A percentile compares a stretch with the other conserved stretches of the same genome.
Evolutionary conservation across 768 basidiomycete genomes (phyloP).

Genomic region (Fibroporia radiculosa): DNA sequence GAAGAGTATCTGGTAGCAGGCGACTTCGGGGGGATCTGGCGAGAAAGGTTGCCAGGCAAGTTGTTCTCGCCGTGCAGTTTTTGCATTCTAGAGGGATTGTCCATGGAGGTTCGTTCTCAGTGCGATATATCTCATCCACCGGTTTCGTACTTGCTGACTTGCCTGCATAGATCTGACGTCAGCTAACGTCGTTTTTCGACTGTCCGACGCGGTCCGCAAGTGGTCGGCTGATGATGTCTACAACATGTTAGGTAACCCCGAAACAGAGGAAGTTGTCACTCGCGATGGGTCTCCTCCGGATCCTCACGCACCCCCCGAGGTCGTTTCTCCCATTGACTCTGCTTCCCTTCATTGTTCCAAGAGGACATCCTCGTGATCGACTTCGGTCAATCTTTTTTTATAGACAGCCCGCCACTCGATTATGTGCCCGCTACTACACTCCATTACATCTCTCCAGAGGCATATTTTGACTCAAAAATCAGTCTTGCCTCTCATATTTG

Average conservation of each 20-base stretch:
- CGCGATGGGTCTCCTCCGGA: conserved; percentile 16
- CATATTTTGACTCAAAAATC: conserved; percentile 24
- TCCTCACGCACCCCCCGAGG: conserved; percentile 23
- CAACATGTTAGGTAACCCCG: conserved; percentile 24
- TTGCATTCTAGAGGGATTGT: conserved; percentile 28
- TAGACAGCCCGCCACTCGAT: conserved; percentile 17
- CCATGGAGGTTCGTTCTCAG: conserved; percentile 27
- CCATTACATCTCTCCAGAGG: conserved; percentile 30
- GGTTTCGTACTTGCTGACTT: neutral
- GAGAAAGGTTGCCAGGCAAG: conserved; percentile 28
- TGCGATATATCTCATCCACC: neutral
- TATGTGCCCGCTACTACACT: conserved; percentile 26
- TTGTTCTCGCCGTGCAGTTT: conserved; percentile 16
- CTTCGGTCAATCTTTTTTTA: conserved; percentile 30
- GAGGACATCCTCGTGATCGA: conserved; percentile 28
- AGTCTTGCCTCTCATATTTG: conserved; percentile 30
- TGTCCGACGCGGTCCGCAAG: conserved; percentile 16
- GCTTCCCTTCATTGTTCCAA: conserved; percentile 21
- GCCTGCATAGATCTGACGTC: conserved; percentile 31
- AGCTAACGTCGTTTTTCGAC: conserved; percentile 30
- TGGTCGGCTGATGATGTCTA: conserved; percentile 31
- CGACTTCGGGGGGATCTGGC: conserved; percentile 28
- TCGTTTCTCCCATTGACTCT: conserved; percentile 24
- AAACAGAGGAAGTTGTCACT: conserved; percentile 23
- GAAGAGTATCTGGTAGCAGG: conserved; percentile 22